Evolutionary conservation across 768 basidiomycete species (phyloP).

Genomic region (Mycena alexandri): DNA sequence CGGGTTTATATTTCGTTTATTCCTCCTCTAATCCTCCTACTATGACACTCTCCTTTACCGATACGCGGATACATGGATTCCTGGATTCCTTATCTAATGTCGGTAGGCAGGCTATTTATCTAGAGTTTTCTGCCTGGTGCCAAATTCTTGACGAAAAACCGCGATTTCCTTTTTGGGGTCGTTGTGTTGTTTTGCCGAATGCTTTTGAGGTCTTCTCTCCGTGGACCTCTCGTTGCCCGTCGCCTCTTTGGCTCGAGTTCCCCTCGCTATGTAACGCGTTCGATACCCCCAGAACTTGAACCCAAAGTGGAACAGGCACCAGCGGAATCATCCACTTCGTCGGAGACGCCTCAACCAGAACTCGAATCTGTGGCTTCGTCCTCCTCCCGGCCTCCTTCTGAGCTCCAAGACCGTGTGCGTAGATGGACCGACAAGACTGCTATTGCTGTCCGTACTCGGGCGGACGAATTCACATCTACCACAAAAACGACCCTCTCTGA

Average conservation of each 20-base stretch:
- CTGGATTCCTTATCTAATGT: conserved; percentile 24
- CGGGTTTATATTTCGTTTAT: conserved; percentile 33
- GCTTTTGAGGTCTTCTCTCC: conserved; percentile 32
- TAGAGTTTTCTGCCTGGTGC: conserved; percentile 5
- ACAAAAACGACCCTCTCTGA: conserved; percentile 75
- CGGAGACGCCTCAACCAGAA: not conserved
- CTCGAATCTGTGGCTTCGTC: conserved; percentile 24
- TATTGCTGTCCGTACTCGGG: conserved; percentile 61
- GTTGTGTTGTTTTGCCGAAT: conserved; percentile 12
- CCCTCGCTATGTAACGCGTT: conserved; percentile 21
- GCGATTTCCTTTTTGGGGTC: conserved; percentile 15
- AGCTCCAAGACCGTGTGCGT: conserved; percentile 53
- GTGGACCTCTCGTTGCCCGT: conserved; percentile 22
- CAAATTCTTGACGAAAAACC: not conserved
- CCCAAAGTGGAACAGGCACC: not conserved
- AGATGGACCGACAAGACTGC: conserved; percentile 65
- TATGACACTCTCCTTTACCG: conserved; percentile 21
- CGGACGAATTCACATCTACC: conserved; percentile 68
- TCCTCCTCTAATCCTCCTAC: conserved; percentile 23
- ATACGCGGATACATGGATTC: conserved; percentile 24
- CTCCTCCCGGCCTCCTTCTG: conserved; percentile 41
- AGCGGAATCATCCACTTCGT: conserved; percentile 13
- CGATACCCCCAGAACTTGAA: conserved; percentile 19
- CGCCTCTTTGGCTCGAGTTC: conserved; percentile 2
- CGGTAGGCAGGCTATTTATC: conserved; percentile 21